Evolutionary conservation across 371 early-diverging fungal species (phyloP).

Genomic region (Mortierella sp.): DNA sequence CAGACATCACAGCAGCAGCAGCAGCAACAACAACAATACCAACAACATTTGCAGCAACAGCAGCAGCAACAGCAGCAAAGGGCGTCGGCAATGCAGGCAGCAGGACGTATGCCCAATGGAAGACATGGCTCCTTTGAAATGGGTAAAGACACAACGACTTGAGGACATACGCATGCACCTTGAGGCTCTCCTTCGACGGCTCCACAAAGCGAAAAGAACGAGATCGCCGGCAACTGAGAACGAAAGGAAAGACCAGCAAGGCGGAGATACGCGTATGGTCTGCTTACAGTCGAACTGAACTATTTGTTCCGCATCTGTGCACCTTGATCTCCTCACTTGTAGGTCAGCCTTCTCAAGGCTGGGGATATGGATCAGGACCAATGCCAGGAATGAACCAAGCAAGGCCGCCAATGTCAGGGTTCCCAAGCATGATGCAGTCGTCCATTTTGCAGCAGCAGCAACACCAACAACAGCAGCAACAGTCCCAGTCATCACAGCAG

Average conservation of each 20-base stretch:
- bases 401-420: conserved; percentile 51
- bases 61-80: conserved; percentile 37
- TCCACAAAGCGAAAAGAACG: background rate
- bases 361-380: conserved; percentile 54
- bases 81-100: conserved; percentile 44
- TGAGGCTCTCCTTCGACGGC: background rate
- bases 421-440: conserved; percentile 43
- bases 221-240: background rate
- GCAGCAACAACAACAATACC: conserved; percentile 41
- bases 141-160: conserved; percentile 21
- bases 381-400: conserved; percentile 51
- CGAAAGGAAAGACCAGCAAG: background rate
- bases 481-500: conserved; percentile 26
- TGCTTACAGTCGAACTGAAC: background rate
- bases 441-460: conserved; percentile 45
- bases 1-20: conserved; percentile 50
- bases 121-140: conserved; percentile 54
- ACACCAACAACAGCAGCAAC: conserved; percentile 41
- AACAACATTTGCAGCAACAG: conserved; percentile 49
- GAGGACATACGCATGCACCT: background rate
- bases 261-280: background rate
- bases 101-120: conserved; percentile 48
- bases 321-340: conserved; percentile 4
- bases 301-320: background rate
- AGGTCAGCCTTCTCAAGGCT: conserved; percentile 55